Conservation (phyloP, 2,329 filamentous ascomycete species). For the Hymenoscyphus albidus region DNA sequence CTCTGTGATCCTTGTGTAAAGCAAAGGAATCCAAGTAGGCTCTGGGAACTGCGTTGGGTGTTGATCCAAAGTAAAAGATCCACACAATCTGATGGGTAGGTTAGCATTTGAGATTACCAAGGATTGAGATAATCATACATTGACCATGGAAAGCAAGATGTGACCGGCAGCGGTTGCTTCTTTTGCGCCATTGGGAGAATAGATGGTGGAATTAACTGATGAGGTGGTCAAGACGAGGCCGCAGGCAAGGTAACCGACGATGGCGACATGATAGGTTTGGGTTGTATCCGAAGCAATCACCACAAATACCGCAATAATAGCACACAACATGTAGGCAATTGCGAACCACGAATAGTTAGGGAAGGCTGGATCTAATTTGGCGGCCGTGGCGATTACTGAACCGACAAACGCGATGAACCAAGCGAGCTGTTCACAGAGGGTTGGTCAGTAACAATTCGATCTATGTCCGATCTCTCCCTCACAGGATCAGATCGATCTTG, state of each 20-base stretch:
- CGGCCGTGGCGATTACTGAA: slow-evolving; percentile 67
- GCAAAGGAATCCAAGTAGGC: slow-evolving; percentile 95
- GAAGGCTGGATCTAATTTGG: slow-evolving; percentile 51
- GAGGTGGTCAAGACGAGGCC: slow-evolving; percentile 83
- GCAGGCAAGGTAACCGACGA: slow-evolving; percentile 81
- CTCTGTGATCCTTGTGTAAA: slow-evolving; percentile 71
- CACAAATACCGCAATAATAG: slow-evolving; percentile 74
- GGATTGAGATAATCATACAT: slow-evolving; percentile 55
- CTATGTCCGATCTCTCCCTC: slow-evolving; percentile 20
- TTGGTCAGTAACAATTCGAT: slow-evolving; percentile 26
- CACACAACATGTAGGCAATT: slow-evolving; percentile 77
- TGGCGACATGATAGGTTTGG: slow-evolving; percentile 85
- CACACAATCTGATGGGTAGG: slow-evolving; percentile 69
- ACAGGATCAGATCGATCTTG: background rate
- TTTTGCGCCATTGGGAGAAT: slow-evolving; percentile 66
- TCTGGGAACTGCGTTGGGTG: slow-evolving; percentile 78
- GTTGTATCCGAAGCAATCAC: slow-evolving; percentile 81
- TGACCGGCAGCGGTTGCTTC: slow-evolving; percentile 90
- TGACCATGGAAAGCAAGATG: slow-evolving; percentile 88
- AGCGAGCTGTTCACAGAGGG: slow-evolving; percentile 61
- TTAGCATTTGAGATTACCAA: slow-evolving; percentile 12
- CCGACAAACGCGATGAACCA: slow-evolving; percentile 92
- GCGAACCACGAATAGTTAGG: slow-evolving; percentile 94
- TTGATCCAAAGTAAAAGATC: slow-evolving; percentile 98
- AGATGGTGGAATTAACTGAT: slow-evolving; percentile 81